These are phyloP conservation scores for Didymosphaeria variabile DNA, from an alignment of 2,329 filamentous ascomycete genomes.

Conservation along the genomic window DNA sequence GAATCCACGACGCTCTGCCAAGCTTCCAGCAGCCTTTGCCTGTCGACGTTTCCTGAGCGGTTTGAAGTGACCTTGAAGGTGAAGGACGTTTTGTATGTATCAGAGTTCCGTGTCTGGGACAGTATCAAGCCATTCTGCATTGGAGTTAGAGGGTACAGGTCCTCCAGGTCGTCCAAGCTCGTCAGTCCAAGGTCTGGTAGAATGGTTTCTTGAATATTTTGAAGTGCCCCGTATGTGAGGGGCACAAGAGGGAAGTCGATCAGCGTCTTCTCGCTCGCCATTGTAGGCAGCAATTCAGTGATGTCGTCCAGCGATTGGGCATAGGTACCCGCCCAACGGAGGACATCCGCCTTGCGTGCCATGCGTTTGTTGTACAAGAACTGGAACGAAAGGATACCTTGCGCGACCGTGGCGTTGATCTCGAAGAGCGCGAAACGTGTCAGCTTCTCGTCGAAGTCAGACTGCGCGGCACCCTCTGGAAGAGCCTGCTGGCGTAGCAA, in stretches of 20 bases:
- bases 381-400: conserved; percentile 13
- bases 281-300: neutral
- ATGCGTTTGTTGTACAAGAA: conserved; percentile 27
- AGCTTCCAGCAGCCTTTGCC: neutral
- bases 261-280: neutral
- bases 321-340: conserved; percentile 22
- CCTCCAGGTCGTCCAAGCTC: conserved; percentile 15
- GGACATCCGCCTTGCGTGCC: conserved; percentile 19
- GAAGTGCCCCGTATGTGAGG: conserved; percentile 23
- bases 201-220: conserved; percentile 13
- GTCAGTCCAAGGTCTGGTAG: conserved; percentile 22
- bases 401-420: conserved; percentile 18
- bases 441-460: conserved; percentile 6
- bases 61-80: neutral
- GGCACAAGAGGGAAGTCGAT: conserved; percentile 14
- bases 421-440: conserved; percentile 24
- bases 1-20: conserved; percentile 23
- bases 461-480: neutral
- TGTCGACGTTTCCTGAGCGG: neutral
- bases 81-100: neutral
- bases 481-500: conserved; percentile 12
- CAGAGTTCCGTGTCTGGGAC: neutral
- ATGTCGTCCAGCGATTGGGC: neutral
- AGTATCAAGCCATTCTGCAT: conserved; percentile 23
- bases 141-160: conserved; percentile 22